Base-by-base conservation (phyloP, 495 filamentous ascomycete species). In the Xylaria venustula region DNA sequence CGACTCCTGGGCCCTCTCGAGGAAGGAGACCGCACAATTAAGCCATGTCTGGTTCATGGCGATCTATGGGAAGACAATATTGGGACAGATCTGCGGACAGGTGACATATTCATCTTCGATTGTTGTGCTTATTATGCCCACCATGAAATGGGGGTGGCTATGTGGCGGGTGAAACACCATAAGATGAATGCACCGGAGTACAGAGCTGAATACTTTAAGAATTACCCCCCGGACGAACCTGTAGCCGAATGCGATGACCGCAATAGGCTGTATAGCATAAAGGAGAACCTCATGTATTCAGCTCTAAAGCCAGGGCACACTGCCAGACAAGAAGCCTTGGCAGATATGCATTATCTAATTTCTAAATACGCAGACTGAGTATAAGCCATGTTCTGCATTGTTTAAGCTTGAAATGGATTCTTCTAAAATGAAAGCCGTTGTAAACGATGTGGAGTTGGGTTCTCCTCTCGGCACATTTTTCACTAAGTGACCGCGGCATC, bases 11-110 rank as follows among this genome's bases (percentile, higher is more conserved):
- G 61, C 7, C 65, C 71, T 11, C 61, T 75, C 8, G 57, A 68
- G 49, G 64, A 36, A n/a, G 64, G 65, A 0, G 72, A 68, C 3
- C 42, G 64, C 2, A 44, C 52, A 8, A 63, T 78, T 20, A 73
- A 73, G 23, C 75, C 73, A 4, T 66, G 46, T 28, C 54, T 76
- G 6, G 61, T 78, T 1, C 75, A 77, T 49, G 72, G 74, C 0
- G 67, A 78, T 49, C 63, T 78, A 9, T 77, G 75, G 74, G 65
- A 72, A 46, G 67, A 58, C 17, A 77, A 79, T 30, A 58, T 62
- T 22, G 67, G 64, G 9, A 63, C 51, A 11, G 20, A 55, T 40
- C 3, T 19, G 7, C 30, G 11, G n/a, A 40, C 32, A 2, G 6
- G 19, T 6, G 32, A 26, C 0, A 54, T 41, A 1, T 54, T 37